Evolutionary conservation across 352 stramenopile genomes (phyloP).

Genomic region (Phytophthora uliginosa): DNA sequence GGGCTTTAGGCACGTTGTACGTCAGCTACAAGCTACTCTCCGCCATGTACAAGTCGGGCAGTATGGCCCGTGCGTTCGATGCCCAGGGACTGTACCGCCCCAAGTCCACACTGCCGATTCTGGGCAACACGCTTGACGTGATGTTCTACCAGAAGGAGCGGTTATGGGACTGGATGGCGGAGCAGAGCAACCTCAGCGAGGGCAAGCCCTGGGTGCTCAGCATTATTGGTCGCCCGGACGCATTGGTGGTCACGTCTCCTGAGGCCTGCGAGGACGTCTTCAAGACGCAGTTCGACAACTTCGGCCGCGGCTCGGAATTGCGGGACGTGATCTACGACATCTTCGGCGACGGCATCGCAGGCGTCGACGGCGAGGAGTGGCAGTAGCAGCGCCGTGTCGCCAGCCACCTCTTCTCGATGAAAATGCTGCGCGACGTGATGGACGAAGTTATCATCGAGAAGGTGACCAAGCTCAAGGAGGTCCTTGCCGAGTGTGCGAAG

Average conservation of each 20-base stretch:
- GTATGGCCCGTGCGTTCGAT: constrained; percentile 23
- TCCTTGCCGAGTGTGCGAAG: constrained; percentile 27
- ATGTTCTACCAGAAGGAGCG: constrained; percentile 49
- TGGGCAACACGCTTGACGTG: constrained; percentile 49
- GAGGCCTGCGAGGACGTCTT: constrained; percentile 40
- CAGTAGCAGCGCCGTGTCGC: constrained; percentile 60
- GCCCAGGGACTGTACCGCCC: constrained; percentile 34
- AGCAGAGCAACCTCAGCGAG: constrained; percentile 46
- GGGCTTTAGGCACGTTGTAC: constrained; percentile 20
- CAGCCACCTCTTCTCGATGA: constrained; percentile 78
- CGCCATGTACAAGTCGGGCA: constrained; percentile 8
- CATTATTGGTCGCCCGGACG: constrained; percentile 39
- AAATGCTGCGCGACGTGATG: constrained; percentile 39
- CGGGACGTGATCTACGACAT: constrained; percentile 42
- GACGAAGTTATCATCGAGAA: constrained; percentile 45
- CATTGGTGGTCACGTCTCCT: constrained; percentile 50
- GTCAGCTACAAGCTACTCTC: constrained; percentile 23
- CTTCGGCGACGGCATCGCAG: constrained; percentile 64
- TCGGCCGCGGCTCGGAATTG: constrained; percentile 39
- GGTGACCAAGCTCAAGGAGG: constrained; percentile 30
- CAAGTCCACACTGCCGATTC: constrained; percentile 41
- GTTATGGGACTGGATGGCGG: constrained; percentile 65
- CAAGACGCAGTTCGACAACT: constrained; percentile 62
- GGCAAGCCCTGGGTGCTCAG: constrained; percentile 61
- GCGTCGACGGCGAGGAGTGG: constrained; percentile 54